phyloP scores from a whole-genome alignment of 805 yeast genomes.

The Saturnispora sekii region DNA sequence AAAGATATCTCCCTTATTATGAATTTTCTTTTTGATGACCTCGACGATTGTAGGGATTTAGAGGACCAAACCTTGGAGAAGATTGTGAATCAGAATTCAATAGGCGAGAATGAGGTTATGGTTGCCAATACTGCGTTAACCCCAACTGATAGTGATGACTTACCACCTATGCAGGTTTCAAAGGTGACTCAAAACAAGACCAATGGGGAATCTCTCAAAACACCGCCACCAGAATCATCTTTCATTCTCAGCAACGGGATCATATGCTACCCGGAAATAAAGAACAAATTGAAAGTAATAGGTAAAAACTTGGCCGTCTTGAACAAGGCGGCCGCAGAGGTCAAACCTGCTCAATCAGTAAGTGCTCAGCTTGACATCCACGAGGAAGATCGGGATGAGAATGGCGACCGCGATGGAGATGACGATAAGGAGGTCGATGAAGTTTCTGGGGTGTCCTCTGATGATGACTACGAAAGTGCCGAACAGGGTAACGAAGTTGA shows the following conservation, averaged over 20 bases:
- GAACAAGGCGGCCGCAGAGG: too few relatives aligned
- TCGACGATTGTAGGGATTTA: slow-evolving; percentile 50
- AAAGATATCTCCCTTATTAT: slow-evolving; percentile 48
- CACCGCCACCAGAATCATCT: slow-evolving; percentile 6
- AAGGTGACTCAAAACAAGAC: too few relatives aligned
- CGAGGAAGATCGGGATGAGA: too few relatives aligned
- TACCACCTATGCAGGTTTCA: background rate
- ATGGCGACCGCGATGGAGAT: background rate
- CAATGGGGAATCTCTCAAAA: background rate
- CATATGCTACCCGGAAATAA: slow-evolving; percentile 22
- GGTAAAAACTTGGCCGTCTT: background rate
- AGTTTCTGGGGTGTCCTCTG: background rate
- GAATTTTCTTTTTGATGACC: slow-evolving; percentile 58
- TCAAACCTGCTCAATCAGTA: too few relatives aligned
- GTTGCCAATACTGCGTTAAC: background rate
- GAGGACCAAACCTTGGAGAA: slow-evolving; percentile 48
- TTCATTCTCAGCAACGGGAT: slow-evolving; percentile 10
- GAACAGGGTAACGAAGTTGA: background rate
- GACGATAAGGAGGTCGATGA: slow-evolving; percentile 1
- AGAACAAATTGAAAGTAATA: slow-evolving; percentile 1
- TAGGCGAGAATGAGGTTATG: background rate
- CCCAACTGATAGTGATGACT: background rate
- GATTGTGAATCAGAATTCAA: slow-evolving; percentile 23
- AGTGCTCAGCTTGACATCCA: too few relatives aligned
- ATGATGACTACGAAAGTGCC: slow-evolving; percentile 3